Evolutionary conservation across 2,329 filamentous ascomycete genomes (phyloP).

Genomic region (Capronia coronata): DNA sequence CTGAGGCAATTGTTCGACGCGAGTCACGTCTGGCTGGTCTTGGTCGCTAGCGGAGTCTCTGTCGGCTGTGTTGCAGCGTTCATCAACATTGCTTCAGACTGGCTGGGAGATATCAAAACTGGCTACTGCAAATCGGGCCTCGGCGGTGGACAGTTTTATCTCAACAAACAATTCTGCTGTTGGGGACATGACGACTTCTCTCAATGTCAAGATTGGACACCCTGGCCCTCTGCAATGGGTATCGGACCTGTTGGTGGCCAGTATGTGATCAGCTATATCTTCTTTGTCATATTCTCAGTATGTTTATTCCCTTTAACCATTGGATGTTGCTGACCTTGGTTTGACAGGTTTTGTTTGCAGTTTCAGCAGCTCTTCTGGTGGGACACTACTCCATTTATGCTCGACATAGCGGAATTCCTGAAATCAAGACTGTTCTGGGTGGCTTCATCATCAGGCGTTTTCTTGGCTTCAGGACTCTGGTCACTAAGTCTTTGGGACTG

Average conservation of each 20-base stretch:
- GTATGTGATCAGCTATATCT: constrained; percentile 80
- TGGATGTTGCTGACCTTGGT: not conserved
- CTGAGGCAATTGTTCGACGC: constrained; percentile 68
- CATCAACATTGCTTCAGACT: constrained; percentile 86
- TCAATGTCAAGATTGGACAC: constrained; percentile 78
- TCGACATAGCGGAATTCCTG: constrained; percentile 90
- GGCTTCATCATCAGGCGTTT: constrained; percentile 89
- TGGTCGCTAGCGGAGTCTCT: constrained; percentile 76
- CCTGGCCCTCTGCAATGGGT: constrained; percentile 72
- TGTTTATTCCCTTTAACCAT: constrained; percentile 32
- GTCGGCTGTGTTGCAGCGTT: constrained; percentile 78
- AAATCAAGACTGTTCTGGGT: constrained; percentile 93
- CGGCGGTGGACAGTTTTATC: constrained; percentile 80
- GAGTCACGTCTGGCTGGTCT: constrained; percentile 84
- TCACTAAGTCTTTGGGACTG: constrained; percentile 82
- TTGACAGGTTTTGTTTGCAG: constrained; percentile 66
- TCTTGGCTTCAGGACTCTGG: constrained; percentile 77
- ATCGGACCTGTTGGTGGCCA: constrained; percentile 59
- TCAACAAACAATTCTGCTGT: constrained; percentile 89
- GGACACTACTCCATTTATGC: constrained; percentile 79
- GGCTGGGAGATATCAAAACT: constrained; percentile 86
- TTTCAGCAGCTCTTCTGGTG: constrained; percentile 70
- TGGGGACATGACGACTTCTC: constrained; percentile 76
- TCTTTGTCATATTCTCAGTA: constrained; percentile 81
- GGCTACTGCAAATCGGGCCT: constrained; percentile 73